Conservation (phyloP, 345 rosid genomes). For the Syzygium grande region DNA sequence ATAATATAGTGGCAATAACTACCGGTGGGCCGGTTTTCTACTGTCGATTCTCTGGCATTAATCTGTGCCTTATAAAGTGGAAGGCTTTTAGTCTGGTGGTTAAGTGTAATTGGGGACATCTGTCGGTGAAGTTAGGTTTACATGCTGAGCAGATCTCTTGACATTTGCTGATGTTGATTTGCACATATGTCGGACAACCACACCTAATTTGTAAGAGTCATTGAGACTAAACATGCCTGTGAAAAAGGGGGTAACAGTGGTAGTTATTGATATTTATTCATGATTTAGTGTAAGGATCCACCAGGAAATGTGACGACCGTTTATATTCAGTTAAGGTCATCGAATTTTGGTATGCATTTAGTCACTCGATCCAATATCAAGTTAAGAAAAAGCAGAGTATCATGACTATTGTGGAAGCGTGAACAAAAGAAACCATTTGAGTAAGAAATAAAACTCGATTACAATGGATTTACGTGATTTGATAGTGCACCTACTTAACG, state of each 20-base stretch:
- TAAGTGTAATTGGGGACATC: not conserved
- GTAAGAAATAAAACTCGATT: not conserved
- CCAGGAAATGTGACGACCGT: not conserved
- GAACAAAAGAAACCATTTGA: not conserved
- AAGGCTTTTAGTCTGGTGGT: not conserved
- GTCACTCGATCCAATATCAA: not conserved
- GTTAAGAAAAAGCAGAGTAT: not conserved
- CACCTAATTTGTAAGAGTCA: not conserved
- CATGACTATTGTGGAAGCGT: not conserved
- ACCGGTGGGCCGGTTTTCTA: not conserved
- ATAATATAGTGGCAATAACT: too few species aligned
- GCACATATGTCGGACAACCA: not conserved
- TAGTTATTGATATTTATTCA: not conserved
- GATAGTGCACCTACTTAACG: not conserved
- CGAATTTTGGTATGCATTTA: not conserved
- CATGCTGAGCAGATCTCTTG: not conserved
- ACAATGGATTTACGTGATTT: not conserved
- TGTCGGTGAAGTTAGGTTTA: not conserved
- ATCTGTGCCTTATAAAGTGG: not conserved
- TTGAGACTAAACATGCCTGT: not conserved
- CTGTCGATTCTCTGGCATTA: not conserved
- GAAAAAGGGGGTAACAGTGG: not conserved
- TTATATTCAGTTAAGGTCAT: not conserved
- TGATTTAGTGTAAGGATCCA: not conserved
- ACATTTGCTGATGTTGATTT: not conserved